phyloP scores from a whole-genome alignment of 2,329 filamentous ascomycete species.

The Fusarium sp. region DNA sequence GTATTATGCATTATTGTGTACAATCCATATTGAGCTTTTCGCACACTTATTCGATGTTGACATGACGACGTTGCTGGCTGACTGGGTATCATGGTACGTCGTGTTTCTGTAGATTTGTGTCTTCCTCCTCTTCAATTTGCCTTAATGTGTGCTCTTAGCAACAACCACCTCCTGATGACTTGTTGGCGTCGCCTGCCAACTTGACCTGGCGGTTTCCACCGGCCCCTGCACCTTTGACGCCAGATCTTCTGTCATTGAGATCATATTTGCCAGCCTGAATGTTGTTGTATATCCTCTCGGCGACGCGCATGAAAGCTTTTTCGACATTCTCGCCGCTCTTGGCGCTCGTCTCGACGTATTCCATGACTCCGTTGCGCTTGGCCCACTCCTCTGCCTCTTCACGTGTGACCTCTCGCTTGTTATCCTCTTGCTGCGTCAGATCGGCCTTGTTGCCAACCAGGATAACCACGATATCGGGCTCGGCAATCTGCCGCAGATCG shows the following conservation, averaged over 20 bases:
- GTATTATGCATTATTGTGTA: conserved; percentile 52
- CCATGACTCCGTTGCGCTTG: conserved; percentile 82
- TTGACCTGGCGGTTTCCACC: conserved; percentile 60
- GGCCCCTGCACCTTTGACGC: conserved; percentile 80
- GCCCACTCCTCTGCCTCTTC: conserved; percentile 94
- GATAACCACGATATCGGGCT: conserved; percentile 93
- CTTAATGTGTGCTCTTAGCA: conserved; percentile 54
- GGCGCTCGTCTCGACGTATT: conserved; percentile 96
- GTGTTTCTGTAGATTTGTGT: conserved; percentile 36
- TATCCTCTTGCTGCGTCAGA: conserved; percentile 68
- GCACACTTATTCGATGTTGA: conserved; percentile 44
- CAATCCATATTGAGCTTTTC: conserved; percentile 45
- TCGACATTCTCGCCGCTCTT: conserved; percentile 97
- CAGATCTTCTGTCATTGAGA: conserved; percentile 89
- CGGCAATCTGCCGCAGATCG: conserved; percentile 93
- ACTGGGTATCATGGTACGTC: conserved; percentile 50
- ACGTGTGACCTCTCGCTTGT: conserved; percentile 81
- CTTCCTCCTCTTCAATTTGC: conserved; percentile 21
- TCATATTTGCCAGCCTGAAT: conserved; percentile 97
- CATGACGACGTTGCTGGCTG: conserved; percentile 41
- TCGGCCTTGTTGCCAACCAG: conserved; percentile 97
- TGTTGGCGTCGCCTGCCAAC: conserved; percentile 57
- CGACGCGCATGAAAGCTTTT: conserved; percentile 90
- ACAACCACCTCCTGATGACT: conserved; percentile 58
- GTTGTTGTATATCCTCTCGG: conserved; percentile 95